These are phyloP conservation scores for Lecanoromycetidae sp. DNA, from an alignment of 2,329 filamentous ascomycete species.

Conservation along the genomic window DNA sequence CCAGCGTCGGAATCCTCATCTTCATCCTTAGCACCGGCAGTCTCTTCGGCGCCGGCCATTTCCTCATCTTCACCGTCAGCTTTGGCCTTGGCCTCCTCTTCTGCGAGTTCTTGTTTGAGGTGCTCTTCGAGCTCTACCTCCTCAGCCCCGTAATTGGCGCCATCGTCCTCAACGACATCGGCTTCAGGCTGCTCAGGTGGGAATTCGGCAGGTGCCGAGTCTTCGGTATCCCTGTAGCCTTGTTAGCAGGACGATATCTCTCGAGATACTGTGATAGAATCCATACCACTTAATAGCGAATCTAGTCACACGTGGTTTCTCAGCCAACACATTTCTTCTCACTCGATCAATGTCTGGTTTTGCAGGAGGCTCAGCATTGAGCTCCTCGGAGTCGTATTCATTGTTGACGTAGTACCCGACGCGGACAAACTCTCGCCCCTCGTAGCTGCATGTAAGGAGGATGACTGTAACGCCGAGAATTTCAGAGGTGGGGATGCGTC, in stretches of 20 bases:
- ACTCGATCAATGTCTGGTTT: constrained; percentile 92
- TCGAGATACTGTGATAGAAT: not conserved
- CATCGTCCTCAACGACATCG: constrained; percentile 71
- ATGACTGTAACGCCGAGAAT: constrained; percentile 96
- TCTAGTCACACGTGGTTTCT: constrained; percentile 93
- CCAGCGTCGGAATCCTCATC: constrained; percentile 64
- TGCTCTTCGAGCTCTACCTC: constrained; percentile 66
- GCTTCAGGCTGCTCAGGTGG: constrained; percentile 96
- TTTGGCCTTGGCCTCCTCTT: constrained; percentile 32
- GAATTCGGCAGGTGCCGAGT: constrained; percentile 87
- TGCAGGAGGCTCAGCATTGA: constrained; percentile 76
- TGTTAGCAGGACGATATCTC: not conserved
- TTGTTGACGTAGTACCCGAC: constrained; percentile 99
- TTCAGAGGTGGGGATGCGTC: constrained; percentile 84
- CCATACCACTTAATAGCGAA: constrained; percentile 97
- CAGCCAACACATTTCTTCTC: constrained; percentile 78
- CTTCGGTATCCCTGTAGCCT: constrained; percentile 75
- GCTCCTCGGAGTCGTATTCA: constrained; percentile 87
- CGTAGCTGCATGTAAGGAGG: constrained; percentile 90
- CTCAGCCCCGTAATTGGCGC: constrained; percentile 77
- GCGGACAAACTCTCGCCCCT: constrained; percentile 90
- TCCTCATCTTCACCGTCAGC: constrained; percentile 54
- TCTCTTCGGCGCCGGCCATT: constrained; percentile 59
- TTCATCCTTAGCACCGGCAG: constrained; percentile 36
- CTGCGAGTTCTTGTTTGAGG: constrained; percentile 41